Evolutionary conservation across 164 flowering plant genomes (phyloP).

Genomic region (Euptelea pleiosperma): DNA sequence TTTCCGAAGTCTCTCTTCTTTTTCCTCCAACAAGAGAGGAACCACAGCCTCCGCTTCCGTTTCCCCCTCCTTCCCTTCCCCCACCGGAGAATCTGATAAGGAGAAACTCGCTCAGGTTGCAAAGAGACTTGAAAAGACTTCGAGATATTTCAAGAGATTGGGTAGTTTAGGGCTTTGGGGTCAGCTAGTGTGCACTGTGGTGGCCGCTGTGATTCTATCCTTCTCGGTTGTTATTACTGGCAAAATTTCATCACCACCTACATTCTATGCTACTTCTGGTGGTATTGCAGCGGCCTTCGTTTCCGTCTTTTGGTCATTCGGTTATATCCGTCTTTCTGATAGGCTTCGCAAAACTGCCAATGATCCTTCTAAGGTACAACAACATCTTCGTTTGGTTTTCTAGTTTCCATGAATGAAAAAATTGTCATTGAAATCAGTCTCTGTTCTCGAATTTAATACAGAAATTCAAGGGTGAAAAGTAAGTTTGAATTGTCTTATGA

Average conservation of each 20-base stretch:
- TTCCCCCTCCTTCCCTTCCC: constrained; percentile 27
- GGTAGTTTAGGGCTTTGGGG: constrained; percentile 94
- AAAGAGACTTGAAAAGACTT: constrained; percentile 78
- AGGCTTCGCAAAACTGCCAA: constrained; percentile 71
- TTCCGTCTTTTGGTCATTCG: constrained; percentile 94
- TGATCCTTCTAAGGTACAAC: constrained; percentile 88
- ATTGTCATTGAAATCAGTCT: too few species aligned
- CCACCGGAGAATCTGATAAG: constrained; percentile 55
- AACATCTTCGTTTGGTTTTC: too few species aligned
- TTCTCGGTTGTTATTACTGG: constrained; percentile 82
- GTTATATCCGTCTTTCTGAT: constrained; percentile 83
- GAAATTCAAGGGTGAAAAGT: too few species aligned
- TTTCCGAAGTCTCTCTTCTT: constrained; percentile 11
- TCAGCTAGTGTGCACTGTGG: constrained; percentile 84
- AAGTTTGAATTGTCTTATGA: too few species aligned
- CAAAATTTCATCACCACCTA: constrained; percentile 71
- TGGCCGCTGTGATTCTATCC: constrained; percentile 86
- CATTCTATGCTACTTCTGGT: constrained; percentile 85
- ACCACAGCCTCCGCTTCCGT: constrained; percentile 20
- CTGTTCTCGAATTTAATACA: too few species aligned
- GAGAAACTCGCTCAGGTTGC: constrained; percentile 93
- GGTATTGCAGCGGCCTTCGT: constrained; percentile 92
- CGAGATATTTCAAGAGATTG: constrained; percentile 80
- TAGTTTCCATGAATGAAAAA: too few species aligned
- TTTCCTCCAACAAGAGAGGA: neutral